These are phyloP conservation scores for Microbotryum saponariae DNA, from an alignment of 1,284 basidiomycete genomes.

Conservation along the genomic window DNA sequence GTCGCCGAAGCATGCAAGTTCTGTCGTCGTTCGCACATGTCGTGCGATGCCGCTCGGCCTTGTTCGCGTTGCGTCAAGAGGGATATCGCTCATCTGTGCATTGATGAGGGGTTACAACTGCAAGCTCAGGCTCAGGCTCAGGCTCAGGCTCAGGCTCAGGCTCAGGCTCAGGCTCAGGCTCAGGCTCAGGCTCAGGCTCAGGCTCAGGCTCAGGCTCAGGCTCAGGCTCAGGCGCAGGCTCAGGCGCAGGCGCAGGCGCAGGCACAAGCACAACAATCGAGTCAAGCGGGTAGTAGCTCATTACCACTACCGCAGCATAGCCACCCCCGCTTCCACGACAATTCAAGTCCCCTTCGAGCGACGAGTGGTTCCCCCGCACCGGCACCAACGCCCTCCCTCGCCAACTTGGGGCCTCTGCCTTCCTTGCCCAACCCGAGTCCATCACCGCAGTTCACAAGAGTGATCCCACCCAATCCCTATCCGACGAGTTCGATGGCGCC, in stretches of 20 bases:
- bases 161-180: not conserved
- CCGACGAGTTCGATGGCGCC: slow-evolving; percentile 3
- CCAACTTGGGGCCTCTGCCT: not conserved
- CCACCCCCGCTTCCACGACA: not conserved
- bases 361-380: not conserved
- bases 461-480: not conserved
- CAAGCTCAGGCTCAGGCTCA: not conserved
- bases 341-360: not conserved
- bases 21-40: slow-evolving; percentile 43
- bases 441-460: not conserved
- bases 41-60: slow-evolving; percentile 42
- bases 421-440: not conserved
- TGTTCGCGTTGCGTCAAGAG: slow-evolving; percentile 44
- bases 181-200: not conserved
- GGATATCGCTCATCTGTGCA: slow-evolving; percentile 45
- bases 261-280: not conserved
- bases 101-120: slow-evolving; percentile 19
- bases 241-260: not conserved
- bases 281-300: not conserved
- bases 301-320: not conserved
- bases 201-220: not conserved
- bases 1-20: slow-evolving; percentile 41
- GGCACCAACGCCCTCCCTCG: not conserved
- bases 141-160: not conserved
- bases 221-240: not conserved